These are phyloP conservation scores for Pisolithus orientalis DNA, from an alignment of 768 basidiomycete genomes.

Conservation along the genomic window DNA sequence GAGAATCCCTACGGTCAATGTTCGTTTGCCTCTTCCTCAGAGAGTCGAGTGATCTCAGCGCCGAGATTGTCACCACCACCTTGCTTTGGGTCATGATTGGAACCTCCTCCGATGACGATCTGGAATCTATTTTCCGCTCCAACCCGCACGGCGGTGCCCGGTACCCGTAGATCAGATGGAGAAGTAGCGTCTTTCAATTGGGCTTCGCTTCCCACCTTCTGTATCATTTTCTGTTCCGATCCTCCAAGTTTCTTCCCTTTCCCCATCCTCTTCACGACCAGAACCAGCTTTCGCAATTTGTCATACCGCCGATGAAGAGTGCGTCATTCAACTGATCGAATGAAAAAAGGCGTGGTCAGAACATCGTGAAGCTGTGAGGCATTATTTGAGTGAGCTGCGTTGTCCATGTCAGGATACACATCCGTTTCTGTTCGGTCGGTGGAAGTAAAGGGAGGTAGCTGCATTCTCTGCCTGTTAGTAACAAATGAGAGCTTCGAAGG, in stretches of 20 bases:
- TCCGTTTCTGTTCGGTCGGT: neutral
- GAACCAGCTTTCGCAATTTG: slow-evolving; percentile 14
- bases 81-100: neutral
- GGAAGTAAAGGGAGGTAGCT: neutral
- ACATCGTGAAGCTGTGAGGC: neutral
- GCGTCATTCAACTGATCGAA: slow-evolving; percentile 18
- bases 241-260: neutral
- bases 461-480: too few relatives aligned
- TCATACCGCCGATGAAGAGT: slow-evolving; percentile 23
- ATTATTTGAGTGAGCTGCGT: neutral
- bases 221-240: neutral
- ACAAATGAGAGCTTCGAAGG: slow-evolving; percentile 21
- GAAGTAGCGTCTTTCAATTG: too few relatives aligned
- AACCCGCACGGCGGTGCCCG: too few relatives aligned
- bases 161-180: too few relatives aligned
- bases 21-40: slow-evolving; percentile 19
- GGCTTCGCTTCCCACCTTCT: neutral
- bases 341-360: slow-evolving; percentile 14
- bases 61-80: slow-evolving; percentile 1
- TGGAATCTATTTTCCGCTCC: too few relatives aligned
- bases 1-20: slow-evolving; percentile 14
- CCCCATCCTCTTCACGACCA: slow-evolving; percentile 13
- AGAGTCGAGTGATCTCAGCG: slow-evolving; percentile 12
- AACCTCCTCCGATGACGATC: neutral
- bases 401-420: slow-evolving; percentile 2